phyloP scores from a whole-genome alignment of 306 rosid genomes.

The Quercus gilva region DNA sequence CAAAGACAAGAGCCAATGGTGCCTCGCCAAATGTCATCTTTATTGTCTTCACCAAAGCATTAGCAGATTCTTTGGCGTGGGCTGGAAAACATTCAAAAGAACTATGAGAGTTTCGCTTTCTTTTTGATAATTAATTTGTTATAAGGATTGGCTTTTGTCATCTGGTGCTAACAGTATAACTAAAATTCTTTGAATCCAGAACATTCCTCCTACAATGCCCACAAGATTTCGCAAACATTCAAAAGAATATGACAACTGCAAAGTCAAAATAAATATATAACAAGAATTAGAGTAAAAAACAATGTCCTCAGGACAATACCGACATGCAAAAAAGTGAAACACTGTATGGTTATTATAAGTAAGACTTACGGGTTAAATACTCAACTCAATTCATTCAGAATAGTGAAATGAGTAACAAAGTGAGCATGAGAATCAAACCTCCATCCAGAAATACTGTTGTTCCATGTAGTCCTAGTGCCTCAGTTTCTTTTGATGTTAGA shows the following conservation, averaged over 20 bases:
- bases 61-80: slow-evolving; percentile 88
- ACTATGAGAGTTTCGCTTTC: slow-evolving; percentile 8
- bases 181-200: neutral
- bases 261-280: neutral
- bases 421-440: slow-evolving; percentile 47
- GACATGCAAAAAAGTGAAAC: neutral
- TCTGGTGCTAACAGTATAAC: neutral
- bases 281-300: neutral
- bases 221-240: neutral
- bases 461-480: slow-evolving; percentile 55
- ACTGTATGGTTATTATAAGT: neutral
- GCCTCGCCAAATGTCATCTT: slow-evolving; percentile 58
- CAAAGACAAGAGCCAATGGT: slow-evolving; percentile 67
- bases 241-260: neutral
- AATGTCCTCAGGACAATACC: neutral
- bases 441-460: slow-evolving; percentile 75
- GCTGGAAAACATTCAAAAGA: slow-evolving; percentile 41
- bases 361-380: neutral
- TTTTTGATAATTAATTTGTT: too few species aligned
- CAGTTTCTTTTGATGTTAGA: slow-evolving; percentile 56
- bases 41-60: slow-evolving; percentile 63
- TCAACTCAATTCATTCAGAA: neutral
- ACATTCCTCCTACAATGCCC: slow-evolving; percentile 14
- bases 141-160: neutral
- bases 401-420: slow-evolving; percentile 8